These are phyloP conservation scores for Omphalotus guepiniiformis DNA, from an alignment of 768 basidiomycete species.

Conservation along the genomic window DNA sequence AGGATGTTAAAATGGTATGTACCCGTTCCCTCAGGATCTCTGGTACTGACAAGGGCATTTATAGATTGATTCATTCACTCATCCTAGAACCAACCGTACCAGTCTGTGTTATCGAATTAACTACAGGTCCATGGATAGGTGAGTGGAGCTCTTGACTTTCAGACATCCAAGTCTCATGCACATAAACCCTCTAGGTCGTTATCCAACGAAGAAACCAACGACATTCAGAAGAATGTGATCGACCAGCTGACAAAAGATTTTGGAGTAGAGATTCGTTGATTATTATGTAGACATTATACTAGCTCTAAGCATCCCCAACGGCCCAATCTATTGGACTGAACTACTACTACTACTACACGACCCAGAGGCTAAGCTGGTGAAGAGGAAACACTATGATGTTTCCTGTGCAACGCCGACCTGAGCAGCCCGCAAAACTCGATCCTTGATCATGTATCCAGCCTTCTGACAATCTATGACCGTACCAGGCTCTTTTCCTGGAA, in stretches of 20 bases:
- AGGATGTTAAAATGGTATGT: constrained; percentile 81
- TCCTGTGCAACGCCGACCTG: constrained; percentile 95
- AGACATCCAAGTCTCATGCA: constrained; percentile 6
- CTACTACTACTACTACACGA: neutral
- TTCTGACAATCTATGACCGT: constrained; percentile 90
- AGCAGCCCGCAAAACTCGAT: constrained; percentile 87
- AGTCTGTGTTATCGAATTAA: constrained; percentile 89
- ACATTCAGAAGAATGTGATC: constrained; percentile 63
- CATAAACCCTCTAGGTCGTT: constrained; percentile 53
- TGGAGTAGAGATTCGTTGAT: constrained; percentile 84
- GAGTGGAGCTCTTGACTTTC: constrained; percentile 13
- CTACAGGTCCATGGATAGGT: constrained; percentile 97
- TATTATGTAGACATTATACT: constrained; percentile 8
- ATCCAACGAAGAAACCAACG: constrained; percentile 85
- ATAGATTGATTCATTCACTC: constrained; percentile 87
- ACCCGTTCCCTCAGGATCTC: neutral
- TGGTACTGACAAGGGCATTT: constrained; percentile 12
- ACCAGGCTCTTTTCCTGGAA: constrained; percentile 87
- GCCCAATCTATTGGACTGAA: neutral
- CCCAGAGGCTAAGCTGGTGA: too few relatives aligned
- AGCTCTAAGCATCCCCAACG: neutral
- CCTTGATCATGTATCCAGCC: constrained; percentile 91
- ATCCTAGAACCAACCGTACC: constrained; percentile 78
- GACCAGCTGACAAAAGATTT: constrained; percentile 54
- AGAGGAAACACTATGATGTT: constrained; percentile 11